Evolutionary conservation across 768 basidiomycete species (phyloP).

Genomic region (Multifurca ochricompacta): DNA sequence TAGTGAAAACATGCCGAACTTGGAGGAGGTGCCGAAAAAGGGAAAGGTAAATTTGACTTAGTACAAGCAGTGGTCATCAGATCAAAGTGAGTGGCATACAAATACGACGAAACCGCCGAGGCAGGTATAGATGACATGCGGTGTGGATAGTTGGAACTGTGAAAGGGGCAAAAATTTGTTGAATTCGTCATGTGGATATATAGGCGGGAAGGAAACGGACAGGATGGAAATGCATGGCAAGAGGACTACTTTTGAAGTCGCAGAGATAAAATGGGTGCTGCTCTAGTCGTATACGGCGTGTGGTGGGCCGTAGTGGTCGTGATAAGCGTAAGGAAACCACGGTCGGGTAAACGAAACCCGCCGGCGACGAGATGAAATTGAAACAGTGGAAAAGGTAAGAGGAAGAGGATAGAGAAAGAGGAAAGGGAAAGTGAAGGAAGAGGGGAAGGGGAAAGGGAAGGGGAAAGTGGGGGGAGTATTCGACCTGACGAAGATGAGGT

Average conservation of each 20-base stretch:
- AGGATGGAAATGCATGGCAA: slow-evolving; percentile 42
- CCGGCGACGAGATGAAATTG: neutral
- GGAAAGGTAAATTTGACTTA: neutral
- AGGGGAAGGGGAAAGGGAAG: too few relatives aligned
- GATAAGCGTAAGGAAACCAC: neutral
- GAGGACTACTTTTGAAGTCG: neutral
- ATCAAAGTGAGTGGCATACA: slow-evolving; percentile 32
- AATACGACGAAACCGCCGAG: slow-evolving; percentile 78
- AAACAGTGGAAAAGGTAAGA: neutral
- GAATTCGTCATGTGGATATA: neutral
- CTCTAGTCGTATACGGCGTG: neutral
- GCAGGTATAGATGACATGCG: slow-evolving; percentile 73
- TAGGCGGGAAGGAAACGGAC: slow-evolving; percentile 28
- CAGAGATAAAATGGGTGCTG: neutral
- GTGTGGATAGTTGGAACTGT: slow-evolving; percentile 53
- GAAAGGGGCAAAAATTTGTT: slow-evolving; percentile 11
- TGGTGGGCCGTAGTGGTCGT: slow-evolving; percentile 1
- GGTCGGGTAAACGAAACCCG: neutral
- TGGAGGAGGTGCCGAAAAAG: neutral
- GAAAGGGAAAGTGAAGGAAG: neutral
- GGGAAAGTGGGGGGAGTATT: too few relatives aligned
- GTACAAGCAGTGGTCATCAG: neutral
- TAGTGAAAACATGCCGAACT: slow-evolving; percentile 95
- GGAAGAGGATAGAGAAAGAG: neutral
- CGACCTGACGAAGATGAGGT: too few relatives aligned